Conservation (phyloP, 1,139 yeast genomes). For the Taiozyma onychis region DNA sequence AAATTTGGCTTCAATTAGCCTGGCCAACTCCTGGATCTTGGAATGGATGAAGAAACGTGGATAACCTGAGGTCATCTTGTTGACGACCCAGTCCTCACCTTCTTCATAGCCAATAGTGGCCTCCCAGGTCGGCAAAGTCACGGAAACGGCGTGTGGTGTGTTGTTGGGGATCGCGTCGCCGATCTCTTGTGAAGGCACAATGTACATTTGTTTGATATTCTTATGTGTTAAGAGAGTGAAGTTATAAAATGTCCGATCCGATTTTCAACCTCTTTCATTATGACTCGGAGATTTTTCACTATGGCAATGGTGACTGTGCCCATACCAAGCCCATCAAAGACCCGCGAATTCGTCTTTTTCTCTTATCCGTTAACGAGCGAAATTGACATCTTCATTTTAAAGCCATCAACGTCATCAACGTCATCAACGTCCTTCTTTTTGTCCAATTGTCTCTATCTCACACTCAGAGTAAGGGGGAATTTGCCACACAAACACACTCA, state of each 20-base stretch:
- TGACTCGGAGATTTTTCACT: background rate
- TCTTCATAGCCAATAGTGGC: conserved; percentile 91
- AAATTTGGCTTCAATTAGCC: conserved; percentile 45
- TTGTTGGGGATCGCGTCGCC: conserved; percentile 87
- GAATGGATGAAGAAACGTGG: conserved; percentile 84
- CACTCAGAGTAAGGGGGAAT: background rate
- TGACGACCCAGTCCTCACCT: conserved; percentile 80
- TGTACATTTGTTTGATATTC: background rate
- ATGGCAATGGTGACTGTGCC: no score
- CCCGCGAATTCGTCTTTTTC: background rate
- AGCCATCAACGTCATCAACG: background rate
- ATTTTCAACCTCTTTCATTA: background rate
- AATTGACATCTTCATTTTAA: background rate
- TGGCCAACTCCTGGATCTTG: conserved; percentile 57
- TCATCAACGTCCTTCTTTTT: background rate
- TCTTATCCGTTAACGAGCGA: background rate
- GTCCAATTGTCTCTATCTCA: background rate
- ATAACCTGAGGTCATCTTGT: conserved; percentile 79
- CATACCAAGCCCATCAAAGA: background rate
- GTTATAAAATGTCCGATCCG: background rate
- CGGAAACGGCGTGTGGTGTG: conserved; percentile 90
- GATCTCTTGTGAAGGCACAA: conserved; percentile 32
- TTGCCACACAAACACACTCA: no score
- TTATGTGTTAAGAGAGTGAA: background rate
- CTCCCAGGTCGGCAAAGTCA: conserved; percentile 90